These are phyloP conservation scores for Phytophthora lateralis DNA, from an alignment of 352 stramenopile species.

Conservation along the genomic window DNA sequence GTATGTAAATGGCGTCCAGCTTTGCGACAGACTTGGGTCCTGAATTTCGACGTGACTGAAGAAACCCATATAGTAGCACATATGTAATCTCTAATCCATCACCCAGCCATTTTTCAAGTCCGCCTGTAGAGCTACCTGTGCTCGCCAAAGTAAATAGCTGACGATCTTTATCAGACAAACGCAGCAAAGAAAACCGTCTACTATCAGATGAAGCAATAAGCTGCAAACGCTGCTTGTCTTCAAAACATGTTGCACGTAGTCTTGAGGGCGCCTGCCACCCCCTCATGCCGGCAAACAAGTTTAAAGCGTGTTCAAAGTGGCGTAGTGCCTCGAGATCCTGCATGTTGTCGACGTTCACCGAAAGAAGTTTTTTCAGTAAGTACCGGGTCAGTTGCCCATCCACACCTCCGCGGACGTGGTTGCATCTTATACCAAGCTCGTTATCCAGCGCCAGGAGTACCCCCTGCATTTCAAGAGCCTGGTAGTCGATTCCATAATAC, in stretches of 20 bases:
- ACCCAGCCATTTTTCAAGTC: slow-evolving; percentile 24
- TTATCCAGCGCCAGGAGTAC: slow-evolving; percentile 22
- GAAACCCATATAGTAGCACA: slow-evolving; percentile 24
- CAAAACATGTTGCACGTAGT: slow-evolving; percentile 15
- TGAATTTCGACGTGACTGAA: slow-evolving; percentile 20
- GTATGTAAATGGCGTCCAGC: slow-evolving; percentile 9
- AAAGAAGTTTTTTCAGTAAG: slow-evolving; percentile 23
- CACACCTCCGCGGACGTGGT: slow-evolving; percentile 13
- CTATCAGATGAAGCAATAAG: slow-evolving; percentile 26
- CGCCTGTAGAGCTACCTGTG: background rate
- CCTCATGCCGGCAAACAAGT: slow-evolving; percentile 27
- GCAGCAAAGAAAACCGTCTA: slow-evolving; percentile 19
- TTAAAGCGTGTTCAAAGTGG: slow-evolving; percentile 22
- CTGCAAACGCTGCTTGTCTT: slow-evolving; percentile 21
- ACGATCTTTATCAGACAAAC: slow-evolving; percentile 26
- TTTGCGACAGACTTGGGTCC: slow-evolving; percentile 20
- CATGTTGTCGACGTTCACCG: background rate
- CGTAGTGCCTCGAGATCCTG: slow-evolving; percentile 7
- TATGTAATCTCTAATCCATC: slow-evolving; percentile 28
- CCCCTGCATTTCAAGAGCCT: slow-evolving; percentile 10
- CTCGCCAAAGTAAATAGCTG: slow-evolving; percentile 18
- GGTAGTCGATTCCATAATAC: slow-evolving; percentile 22
- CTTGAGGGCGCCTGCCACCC: slow-evolving; percentile 13
- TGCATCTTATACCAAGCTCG: slow-evolving; percentile 19
- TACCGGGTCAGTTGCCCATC: slow-evolving; percentile 24